Evolutionary conservation across 1,139 yeast species (phyloP).

Genomic region (Nematodospora anomalae): DNA sequence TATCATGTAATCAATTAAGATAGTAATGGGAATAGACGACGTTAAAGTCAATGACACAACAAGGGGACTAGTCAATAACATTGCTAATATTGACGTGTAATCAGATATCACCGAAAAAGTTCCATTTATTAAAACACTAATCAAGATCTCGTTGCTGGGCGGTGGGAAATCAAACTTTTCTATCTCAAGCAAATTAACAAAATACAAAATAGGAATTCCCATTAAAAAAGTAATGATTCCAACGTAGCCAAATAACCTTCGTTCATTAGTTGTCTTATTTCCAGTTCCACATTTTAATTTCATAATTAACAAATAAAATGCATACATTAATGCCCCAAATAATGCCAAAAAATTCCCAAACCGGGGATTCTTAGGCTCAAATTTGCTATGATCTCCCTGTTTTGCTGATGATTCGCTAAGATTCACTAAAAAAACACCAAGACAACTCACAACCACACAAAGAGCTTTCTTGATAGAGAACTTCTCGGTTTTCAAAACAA

Average conservation of each 20-base stretch:
- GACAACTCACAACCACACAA: constrained; percentile 45
- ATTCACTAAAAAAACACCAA: constrained; percentile 51
- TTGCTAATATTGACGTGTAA: constrained; percentile 49
- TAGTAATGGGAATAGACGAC: constrained; percentile 53
- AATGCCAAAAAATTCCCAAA: constrained; percentile 50
- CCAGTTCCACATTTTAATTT: constrained; percentile 46
- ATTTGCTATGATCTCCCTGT: constrained; percentile 19
- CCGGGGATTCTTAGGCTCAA: constrained; percentile 38
- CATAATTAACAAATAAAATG: constrained; percentile 45
- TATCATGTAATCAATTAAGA: constrained; percentile 44
- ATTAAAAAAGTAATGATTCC: constrained; percentile 43
- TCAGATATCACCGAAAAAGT: constrained; percentile 50
- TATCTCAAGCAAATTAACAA: constrained; percentile 33
- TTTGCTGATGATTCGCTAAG: constrained; percentile 29
- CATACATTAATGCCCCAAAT: constrained; percentile 48
- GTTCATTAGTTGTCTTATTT: constrained; percentile 45
- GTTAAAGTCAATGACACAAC: constrained; percentile 54
- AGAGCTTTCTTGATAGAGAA: constrained; percentile 42
- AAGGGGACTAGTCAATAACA: constrained; percentile 54
- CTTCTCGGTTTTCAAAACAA: constrained; percentile 37
- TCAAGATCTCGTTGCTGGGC: constrained; percentile 30
- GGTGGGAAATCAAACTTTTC: constrained; percentile 48
- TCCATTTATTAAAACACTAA: constrained; percentile 42
- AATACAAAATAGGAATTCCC: constrained; percentile 38
- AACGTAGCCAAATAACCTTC: constrained; percentile 47